phyloP scores from a whole-genome alignment of 306 rosid genomes.

The Styphnolobium japonicum region DNA sequence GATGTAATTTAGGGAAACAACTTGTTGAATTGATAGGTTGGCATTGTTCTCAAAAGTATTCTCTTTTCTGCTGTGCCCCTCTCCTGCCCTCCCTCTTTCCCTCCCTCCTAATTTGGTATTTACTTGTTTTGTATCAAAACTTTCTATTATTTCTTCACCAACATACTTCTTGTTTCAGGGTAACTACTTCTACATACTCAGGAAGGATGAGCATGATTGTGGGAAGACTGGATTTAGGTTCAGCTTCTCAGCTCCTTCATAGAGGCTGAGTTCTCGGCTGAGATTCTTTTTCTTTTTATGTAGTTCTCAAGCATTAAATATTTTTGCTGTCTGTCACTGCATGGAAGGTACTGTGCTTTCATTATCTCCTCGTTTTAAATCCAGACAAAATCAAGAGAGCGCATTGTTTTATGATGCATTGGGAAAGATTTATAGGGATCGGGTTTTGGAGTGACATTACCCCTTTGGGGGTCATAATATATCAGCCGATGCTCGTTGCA shows the following conservation, averaged over 20 bases:
- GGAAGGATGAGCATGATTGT: conserved; percentile 62
- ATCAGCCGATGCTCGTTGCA: conserved; percentile 1
- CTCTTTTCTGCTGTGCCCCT: background rate
- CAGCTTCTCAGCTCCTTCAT: conserved; percentile 77
- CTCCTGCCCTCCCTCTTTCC: background rate
- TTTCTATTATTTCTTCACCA: conserved; percentile 6
- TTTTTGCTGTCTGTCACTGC: background rate
- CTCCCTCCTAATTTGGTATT: background rate
- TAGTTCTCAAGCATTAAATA: background rate
- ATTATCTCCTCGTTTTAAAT: conserved; percentile 17
- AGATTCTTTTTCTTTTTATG: conserved; percentile 1
- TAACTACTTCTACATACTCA: conserved; percentile 71
- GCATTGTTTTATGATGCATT: conserved; percentile 16
- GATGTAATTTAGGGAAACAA: background rate
- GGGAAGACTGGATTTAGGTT: conserved; percentile 85
- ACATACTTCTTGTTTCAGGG: conserved; percentile 48
- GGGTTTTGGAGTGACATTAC: background rate
- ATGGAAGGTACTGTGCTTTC: background rate
- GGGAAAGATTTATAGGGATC: background rate
- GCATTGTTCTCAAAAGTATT: background rate
- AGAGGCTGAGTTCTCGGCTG: conserved; percentile 15
- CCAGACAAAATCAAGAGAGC: conserved; percentile 26
- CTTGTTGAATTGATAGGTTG: background rate
- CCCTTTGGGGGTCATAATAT: background rate
- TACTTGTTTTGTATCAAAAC: background rate